phyloP scores from a whole-genome alignment of 495 filamentous ascomycete species.

The Penicillium angulare region DNA sequence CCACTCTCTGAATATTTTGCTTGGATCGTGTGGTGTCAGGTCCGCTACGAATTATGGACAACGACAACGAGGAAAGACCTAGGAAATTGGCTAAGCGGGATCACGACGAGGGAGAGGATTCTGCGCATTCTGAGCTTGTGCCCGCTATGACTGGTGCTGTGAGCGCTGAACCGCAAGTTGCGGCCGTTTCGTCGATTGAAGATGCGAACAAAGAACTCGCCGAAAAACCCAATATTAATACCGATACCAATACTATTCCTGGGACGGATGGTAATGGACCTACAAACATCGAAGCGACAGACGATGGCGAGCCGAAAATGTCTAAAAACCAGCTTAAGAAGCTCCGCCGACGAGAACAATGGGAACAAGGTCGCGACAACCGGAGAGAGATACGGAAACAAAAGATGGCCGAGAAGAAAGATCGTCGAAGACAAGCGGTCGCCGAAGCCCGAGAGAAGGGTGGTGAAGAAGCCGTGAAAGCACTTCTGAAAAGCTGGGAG shows the following conservation, averaged over 20 bases:
- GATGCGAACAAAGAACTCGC: not conserved
- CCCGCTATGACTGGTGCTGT: conserved; percentile 37
- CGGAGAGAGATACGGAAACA: conserved; percentile 72
- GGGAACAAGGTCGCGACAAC: conserved; percentile 64
- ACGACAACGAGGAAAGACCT: conserved; percentile 52
- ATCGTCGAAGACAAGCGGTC: conserved; percentile 49
- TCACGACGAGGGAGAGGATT: conserved; percentile 18
- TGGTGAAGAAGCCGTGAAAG: conserved; percentile 26
- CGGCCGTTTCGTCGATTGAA: not conserved
- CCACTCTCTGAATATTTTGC: not conserved
- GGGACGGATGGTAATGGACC: not conserved
- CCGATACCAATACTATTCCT: not conserved
- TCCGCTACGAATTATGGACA: conserved; percentile 40
- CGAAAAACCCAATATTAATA: not conserved
- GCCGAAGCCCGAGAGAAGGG: conserved; percentile 28
- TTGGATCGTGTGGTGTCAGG: too few relatives aligned
- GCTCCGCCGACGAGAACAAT: conserved; percentile 59
- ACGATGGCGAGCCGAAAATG: conserved; percentile 32
- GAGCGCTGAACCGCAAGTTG: not conserved
- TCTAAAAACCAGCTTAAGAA: conserved; percentile 87
- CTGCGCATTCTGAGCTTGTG: conserved; percentile 15
- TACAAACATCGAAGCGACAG: conserved; percentile 8
- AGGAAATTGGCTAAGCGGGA: conserved; percentile 51
- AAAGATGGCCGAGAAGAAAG: conserved; percentile 63
- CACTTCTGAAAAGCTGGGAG: conserved; percentile 38